Evolutionary conservation across 345 rosid species (phyloP), one percentile per base, ranked within the genome.

Genomic region (Pistacia atlantica): DNA sequence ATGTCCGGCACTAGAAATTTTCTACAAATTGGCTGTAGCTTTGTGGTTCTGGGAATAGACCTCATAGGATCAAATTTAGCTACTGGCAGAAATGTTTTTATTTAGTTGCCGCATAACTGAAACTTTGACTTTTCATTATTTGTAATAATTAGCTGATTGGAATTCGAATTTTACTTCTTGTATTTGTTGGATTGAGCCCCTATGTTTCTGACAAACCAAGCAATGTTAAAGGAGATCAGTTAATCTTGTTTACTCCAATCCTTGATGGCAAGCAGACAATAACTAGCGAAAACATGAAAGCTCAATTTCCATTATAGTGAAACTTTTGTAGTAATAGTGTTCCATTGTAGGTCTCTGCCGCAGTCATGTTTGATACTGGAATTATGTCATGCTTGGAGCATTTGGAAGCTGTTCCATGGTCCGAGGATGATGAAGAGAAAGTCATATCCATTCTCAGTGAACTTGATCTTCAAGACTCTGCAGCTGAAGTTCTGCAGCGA

Each of bases 321-420:
- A 67, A 38, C 17, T 38, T 74, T 13, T 22, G 64, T 74, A 62
- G 63, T 33, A 35, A 66, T 57, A 33, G 63, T 72, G 61, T 31
- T 54, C 49, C 63, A 5, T 69, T 76, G 57, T 80, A 91, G 99
- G 98, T 95, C 63, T 93, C 89, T 87, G 89, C 91, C 2, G 98
- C 91, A 25, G 83, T 93, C 35, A 80, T 81, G 88, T 95, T 91
- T 85, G 91, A 92, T 72, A 78, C 65, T 11, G 99, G 99, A 38
- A 86, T 93, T 52, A 60, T 8, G 77, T 87, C 93, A 35, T 93
- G 98, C 84, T 78, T 95, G 67, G 92, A 90, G 82, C 90, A 92
- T 84, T 84, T 95, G 84, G 99, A 95, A 89, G 97, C 96, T 57
- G 89, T 88, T 68, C 98, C 97, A 20, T 95, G 99, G 98, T 89